Evolutionary conservation across 148 eudicot species (phyloP), one percentile per base, ranked within the genome.

Genomic region (Dianthus caryophyllus): DNA sequence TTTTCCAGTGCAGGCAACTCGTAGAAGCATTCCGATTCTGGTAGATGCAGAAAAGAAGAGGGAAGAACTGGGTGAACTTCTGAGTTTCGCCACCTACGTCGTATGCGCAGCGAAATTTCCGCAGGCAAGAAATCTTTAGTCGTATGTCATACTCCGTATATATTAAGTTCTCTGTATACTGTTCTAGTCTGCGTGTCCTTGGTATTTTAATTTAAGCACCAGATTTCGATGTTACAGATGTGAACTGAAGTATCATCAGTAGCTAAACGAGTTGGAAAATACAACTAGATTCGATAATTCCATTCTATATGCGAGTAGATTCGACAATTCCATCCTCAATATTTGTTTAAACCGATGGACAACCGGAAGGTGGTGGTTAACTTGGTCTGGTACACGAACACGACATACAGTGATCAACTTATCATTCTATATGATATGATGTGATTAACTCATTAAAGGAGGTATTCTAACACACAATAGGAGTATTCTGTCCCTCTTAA

Each of bases 71-170:
- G 91, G 90, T 64, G 90, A 86, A 64, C 96, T 90, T 48, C 75
- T 94, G 74, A 81, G 63, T 61, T 69, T 84, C 9, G 72, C 99
- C 39, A 80, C 79, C 49, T 94, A 90, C 78, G 87, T 81, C 29
- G 85, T 94, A 17, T 94, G 99, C 82, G 69, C 97, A 9, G 90
- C 86, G 18, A 84, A 82, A 58, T 90, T 94, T 78, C 99, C 99
- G 24, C 86, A 88, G 96, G 99, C 75, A 79, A 81, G 80, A 51
- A 41, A 41, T 41, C n/a, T 9, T 41, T 41, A 6, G 12, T 41
- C 11, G 6, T 41, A 13, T 1, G 11, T 41, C 8, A 41, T 1
- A 12, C 15, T 11, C 54, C 46, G 54, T 64, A 26, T 31, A 14
- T 27, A 44, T 15, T 17, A 12, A 18, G 22, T 65, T 16, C 4